A percentile compares a stretch with the other conserved stretches of the same genome.
These are phyloP conservation scores for Jimgerdemannia lactiflua DNA, from an alignment of 192 early-diverging fungal species.

Conservation along the genomic window DNA sequence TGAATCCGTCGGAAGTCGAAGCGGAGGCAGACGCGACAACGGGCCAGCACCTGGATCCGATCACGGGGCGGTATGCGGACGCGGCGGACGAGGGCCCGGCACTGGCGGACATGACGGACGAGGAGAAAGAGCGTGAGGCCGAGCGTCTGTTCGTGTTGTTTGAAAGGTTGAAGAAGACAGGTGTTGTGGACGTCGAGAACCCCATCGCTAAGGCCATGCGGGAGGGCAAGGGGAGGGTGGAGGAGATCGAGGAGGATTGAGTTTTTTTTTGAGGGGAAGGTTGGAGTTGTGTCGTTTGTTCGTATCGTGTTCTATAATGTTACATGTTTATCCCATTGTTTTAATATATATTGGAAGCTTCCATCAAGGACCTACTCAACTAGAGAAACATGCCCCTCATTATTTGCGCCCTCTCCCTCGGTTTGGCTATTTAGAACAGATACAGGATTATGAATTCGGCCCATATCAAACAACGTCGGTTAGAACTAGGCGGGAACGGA, in stretches of 20 bases:
- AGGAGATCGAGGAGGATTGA: conserved; percentile 15
- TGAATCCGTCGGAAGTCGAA: conserved; percentile 29
- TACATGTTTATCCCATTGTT: no score
- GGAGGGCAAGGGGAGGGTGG: conserved; percentile 28
- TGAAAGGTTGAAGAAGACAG: conserved; percentile 89
- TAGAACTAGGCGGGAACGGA: no score
- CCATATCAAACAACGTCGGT: no score
- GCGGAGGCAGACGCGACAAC: conserved; percentile 13
- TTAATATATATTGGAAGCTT: no score
- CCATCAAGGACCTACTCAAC: no score
- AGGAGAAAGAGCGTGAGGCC: conserved; percentile 95
- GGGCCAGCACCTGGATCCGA: conserved; percentile 67
- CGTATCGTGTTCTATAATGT: no score
- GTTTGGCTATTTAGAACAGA: no score
- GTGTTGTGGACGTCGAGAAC: conserved; percentile 81
- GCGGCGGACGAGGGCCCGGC: conserved; percentile 36
- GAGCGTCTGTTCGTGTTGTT: conserved; percentile 92
- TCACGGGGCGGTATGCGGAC: conserved; percentile 76
- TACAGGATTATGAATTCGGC: no score
- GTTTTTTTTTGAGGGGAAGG: not conserved
- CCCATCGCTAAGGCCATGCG: conserved; percentile 59
- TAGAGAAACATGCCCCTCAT: no score
- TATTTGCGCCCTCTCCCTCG: no score
- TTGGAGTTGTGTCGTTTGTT: not conserved
- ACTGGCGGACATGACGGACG: conserved; percentile 88